These are phyloP conservation scores for Monosporascus sp. DNA, from an alignment of 2,329 filamentous ascomycete species.

Conservation along the genomic window DNA sequence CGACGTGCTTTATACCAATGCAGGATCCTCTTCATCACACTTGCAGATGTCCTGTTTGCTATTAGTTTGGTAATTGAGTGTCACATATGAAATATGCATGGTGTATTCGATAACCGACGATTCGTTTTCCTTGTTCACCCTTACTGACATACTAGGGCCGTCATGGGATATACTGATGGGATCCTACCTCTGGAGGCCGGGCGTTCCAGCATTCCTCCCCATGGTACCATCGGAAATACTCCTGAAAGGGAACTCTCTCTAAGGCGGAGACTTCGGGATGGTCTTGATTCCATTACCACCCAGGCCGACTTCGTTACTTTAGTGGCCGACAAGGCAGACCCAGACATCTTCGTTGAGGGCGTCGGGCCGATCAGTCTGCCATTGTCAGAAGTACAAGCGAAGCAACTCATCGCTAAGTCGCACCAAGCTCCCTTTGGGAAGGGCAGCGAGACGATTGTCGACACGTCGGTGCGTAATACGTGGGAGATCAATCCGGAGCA, in stretches of 20 bases:
- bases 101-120: too few species aligned
- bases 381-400: constrained; percentile 17
- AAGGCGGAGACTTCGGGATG: not conserved
- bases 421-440: constrained; percentile 32
- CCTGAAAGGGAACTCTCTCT: not conserved
- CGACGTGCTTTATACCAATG: too few species aligned
- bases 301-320: not conserved
- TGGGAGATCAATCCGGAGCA: constrained; percentile 36
- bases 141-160: too few species aligned
- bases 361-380: constrained; percentile 20
- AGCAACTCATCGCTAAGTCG: constrained; percentile 20
- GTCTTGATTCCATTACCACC: constrained; percentile 1
- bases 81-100: too few species aligned
- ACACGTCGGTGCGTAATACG: constrained; percentile 35
- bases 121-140: too few species aligned
- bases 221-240: too few species aligned
- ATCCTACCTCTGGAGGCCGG: too few species aligned
- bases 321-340: not conserved
- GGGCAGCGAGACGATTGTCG: constrained; percentile 34
- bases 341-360: constrained; percentile 6
- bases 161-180: too few species aligned
- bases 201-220: too few species aligned
- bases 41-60: too few species aligned
- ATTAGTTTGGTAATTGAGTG: too few species aligned
- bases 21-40: too few species aligned